These are phyloP conservation scores for Dionaea muscipula DNA, from an alignment of 179 eudicot species.

Conservation along the genomic window DNA sequence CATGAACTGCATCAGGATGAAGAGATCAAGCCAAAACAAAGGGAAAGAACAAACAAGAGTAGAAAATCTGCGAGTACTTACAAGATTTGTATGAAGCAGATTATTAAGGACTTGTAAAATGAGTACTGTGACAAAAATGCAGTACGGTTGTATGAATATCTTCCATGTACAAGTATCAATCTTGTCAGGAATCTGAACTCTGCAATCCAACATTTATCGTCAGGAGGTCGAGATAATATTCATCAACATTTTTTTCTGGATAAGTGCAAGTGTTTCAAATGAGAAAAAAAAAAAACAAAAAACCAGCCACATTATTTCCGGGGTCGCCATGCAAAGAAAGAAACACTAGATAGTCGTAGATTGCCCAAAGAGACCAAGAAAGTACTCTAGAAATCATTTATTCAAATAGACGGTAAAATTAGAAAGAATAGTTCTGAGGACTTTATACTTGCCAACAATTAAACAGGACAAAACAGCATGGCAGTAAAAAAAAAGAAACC, in stretches of 20 bases:
- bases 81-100: slow-evolving; percentile 96
- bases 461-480: too few species aligned
- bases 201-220: slow-evolving; percentile 27
- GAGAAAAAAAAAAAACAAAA: too few species aligned
- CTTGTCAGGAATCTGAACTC: slow-evolving; percentile 82
- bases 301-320: neutral
- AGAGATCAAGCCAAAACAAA: slow-evolving; percentile 3
- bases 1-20: neutral
- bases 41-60: neutral
- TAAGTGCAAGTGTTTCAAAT: neutral
- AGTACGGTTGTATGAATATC: slow-evolving; percentile 94
- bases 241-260: neutral
- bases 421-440: too few species aligned
- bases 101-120: slow-evolving; percentile 81
- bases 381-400: too few species aligned
- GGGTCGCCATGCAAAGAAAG: too few species aligned
- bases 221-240: neutral
- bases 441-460: too few species aligned
- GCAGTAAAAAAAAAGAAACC: too few species aligned
- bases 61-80: slow-evolving; percentile 23
- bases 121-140: slow-evolving; percentile 94
- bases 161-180: slow-evolving; percentile 94
- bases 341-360: too few species aligned
- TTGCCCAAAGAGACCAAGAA: too few species aligned
- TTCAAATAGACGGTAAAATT: too few species aligned